A percentile compares a stretch with the other conserved stretches of the same genome.
Evolutionary conservation across 306 rosid species (phyloP).

Genomic region (Pterocarpus macrocarpus): DNA sequence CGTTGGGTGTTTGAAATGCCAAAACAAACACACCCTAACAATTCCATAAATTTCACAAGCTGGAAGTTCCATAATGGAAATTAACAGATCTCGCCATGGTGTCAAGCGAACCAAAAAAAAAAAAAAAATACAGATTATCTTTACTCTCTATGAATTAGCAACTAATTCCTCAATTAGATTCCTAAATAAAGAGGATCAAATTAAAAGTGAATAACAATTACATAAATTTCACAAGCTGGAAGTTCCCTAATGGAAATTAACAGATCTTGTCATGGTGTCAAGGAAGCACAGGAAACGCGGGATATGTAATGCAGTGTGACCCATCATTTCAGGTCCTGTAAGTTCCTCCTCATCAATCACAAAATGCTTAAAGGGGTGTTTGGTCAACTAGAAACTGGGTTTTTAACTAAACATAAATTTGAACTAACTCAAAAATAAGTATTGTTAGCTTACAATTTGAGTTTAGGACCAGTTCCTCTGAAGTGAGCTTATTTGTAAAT

Average conservation of each 20-base stretch:
- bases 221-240: background rate
- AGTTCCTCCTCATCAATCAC: background rate
- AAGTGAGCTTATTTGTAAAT: background rate
- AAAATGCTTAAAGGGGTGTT: conserved; percentile 7
- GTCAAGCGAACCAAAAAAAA: background rate
- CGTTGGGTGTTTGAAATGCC: no score
- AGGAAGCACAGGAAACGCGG: background rate
- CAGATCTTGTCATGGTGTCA: background rate
- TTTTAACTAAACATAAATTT: background rate
- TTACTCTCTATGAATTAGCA: background rate
- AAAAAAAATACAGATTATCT: no score
- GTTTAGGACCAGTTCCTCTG: background rate
- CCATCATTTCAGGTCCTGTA: background rate
- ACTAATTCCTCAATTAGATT: conserved; percentile 9
- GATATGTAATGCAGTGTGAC: background rate
- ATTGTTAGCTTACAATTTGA: background rate
- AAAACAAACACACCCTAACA: background rate
- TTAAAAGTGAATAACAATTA: background rate
- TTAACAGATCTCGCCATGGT: background rate
- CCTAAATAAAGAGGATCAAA: background rate
- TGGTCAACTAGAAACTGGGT: background rate
- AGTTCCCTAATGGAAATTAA: conserved; percentile 2
- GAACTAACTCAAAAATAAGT: background rate
- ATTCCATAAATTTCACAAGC: background rate
- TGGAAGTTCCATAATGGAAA: background rate